Conservation (phyloP, 148 eudicot genomes). For the Spergularia bocconei region DNA sequence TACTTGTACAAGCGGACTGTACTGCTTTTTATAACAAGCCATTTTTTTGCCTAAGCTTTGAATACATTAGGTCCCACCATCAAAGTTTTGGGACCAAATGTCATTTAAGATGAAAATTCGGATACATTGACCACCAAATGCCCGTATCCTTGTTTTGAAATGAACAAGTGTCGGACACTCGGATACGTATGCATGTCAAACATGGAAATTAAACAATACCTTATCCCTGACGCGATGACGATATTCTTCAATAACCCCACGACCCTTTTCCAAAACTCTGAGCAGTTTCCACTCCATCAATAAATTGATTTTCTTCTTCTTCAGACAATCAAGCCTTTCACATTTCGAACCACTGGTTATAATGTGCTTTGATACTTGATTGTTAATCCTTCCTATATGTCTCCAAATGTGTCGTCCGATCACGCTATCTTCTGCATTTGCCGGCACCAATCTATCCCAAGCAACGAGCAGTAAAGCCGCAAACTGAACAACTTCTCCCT, state of each 20-base stretch:
- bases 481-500: background rate
- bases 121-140: no score
- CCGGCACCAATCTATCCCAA: conserved; percentile 2
- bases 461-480: background rate
- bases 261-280: background rate
- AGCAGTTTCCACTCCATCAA: background rate
- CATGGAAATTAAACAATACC: background rate
- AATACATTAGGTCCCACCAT: no score
- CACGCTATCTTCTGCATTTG: background rate
- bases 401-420: background rate
- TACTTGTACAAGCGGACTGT: no score
- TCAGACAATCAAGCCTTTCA: background rate
- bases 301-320: background rate
- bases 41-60: no score
- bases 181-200: no score
- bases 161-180: no score
- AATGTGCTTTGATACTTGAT: background rate
- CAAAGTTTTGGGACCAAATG: no score
- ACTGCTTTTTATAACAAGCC: no score
- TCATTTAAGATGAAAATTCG: no score
- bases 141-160: no score
- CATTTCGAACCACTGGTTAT: background rate
- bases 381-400: background rate
- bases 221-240: background rate
- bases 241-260: background rate